Conservation (phyloP, 495 filamentous ascomycete species). For the Oidiodendron maius region DNA sequence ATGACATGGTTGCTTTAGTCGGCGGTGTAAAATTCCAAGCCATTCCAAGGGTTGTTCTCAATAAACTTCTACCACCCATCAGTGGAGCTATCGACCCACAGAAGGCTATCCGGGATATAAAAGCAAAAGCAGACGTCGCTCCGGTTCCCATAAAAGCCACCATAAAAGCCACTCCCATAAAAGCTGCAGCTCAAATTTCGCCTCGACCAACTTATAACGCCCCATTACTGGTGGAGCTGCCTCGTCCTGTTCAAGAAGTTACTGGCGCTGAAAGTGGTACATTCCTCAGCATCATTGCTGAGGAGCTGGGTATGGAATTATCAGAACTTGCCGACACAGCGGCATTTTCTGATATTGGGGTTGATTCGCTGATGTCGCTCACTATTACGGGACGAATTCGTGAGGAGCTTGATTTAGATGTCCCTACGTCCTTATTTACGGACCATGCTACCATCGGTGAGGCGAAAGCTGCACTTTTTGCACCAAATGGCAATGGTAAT, state of each 20-base stretch:
- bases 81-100: slow-evolving; percentile 34
- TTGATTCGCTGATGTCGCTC: slow-evolving; percentile 55
- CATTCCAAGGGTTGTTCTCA: slow-evolving; percentile 54
- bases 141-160: slow-evolving; percentile 30
- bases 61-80: slow-evolving; percentile 59
- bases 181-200: no score
- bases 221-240: no score
- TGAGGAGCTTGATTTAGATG: slow-evolving; percentile 48
- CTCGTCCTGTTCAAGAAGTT: no score
- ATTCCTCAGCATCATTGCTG: slow-evolving; percentile 58
- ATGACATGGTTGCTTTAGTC: slow-evolving; percentile 48
- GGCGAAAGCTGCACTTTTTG: no score
- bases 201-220: no score
- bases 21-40: slow-evolving; percentile 41
- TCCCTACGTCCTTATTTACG: slow-evolving; percentile 50
- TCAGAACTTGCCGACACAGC: slow-evolving; percentile 53
- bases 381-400: slow-evolving; percentile 46
- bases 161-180: slow-evolving; percentile 19
- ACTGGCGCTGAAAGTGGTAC: no score
- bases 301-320: slow-evolving; percentile 57
- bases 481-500: no score
- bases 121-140: slow-evolving; percentile 6
- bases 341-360: slow-evolving; percentile 48
- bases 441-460: not conserved
- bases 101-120: slow-evolving; percentile 6